Conservation (phyloP, 1,139 yeast genomes). For the Wickerhamomyces sp. region DNA sequence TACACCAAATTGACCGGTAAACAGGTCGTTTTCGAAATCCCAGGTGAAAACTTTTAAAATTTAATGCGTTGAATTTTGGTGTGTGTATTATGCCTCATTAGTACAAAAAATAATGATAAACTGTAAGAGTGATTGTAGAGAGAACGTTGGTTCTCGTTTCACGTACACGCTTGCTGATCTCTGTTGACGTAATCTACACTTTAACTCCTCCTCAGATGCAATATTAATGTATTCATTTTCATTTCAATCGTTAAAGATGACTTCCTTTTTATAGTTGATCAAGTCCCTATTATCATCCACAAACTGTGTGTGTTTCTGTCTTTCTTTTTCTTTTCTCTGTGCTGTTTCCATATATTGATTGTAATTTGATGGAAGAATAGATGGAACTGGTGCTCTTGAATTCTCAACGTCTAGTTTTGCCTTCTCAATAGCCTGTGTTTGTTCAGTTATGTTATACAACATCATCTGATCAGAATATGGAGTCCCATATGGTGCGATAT, state of each 20-base stretch:
- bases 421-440: slow-evolving; percentile 13
- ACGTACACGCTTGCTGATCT: too few relatives aligned
- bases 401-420: slow-evolving; percentile 9
- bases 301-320: slow-evolving; percentile 7
- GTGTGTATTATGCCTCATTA: slow-evolving; percentile 1
- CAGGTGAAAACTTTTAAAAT: slow-evolving; percentile 63
- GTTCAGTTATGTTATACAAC: slow-evolving; percentile 16
- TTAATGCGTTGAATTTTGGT: slow-evolving; percentile 2
- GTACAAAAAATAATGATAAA: background rate
- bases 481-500: background rate
- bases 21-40: slow-evolving; percentile 98
- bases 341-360: slow-evolving; percentile 21
- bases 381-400: slow-evolving; percentile 2
- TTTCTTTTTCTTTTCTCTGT: slow-evolving; percentile 10
- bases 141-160: too few relatives aligned
- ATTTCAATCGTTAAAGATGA: background rate
- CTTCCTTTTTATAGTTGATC: background rate
- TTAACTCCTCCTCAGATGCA: background rate
- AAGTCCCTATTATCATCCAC: background rate
- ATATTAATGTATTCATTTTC: background rate
- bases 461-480: slow-evolving; percentile 7
- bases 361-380: slow-evolving; percentile 8
- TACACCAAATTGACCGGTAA: slow-evolving; percentile 99
- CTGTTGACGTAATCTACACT: too few relatives aligned
- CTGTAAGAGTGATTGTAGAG: too few relatives aligned